Evolutionary conservation across 495 filamentous ascomycete genomes (phyloP), one percentile per base, ranked within the genome.

Genomic region (Endocarpon pusillum): DNA sequence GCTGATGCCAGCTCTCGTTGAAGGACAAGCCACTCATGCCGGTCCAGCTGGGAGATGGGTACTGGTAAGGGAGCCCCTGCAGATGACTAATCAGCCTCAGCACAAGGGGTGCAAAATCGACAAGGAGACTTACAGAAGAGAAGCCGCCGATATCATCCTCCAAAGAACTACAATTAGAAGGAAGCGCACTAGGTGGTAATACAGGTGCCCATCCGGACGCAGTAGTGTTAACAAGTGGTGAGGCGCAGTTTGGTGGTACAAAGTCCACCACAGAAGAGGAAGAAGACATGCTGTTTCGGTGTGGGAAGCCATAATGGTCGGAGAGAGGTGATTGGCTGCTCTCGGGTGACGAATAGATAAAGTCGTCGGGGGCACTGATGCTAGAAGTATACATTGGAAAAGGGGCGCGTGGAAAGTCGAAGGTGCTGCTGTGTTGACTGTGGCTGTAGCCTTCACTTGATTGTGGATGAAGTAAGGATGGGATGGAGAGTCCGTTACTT

Each of bases 31-130:
- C 49, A 42, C 57, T 55, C 21, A 51, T 37, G 35, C 43, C 49
- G 26, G 52, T 49, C 61, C 60, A 66, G 2, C 52, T 50, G 11
- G 55, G 52, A 38, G 52, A 57, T 22, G 55, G 59, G 38, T 61
- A 59, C 29, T 54, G 51, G 40, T 51, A 62, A 14, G 52, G 57
- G n/a, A 57, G 47, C 19, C 45, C 36, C 47, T 57, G 22, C n/a
- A n/a, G n/a, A n/a, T n/a, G n/a, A n/a, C n/a, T n/a, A n/a, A n/a
- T n/a, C n/a, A n/a, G n/a, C n/a, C n/a, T n/a, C n/a, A n/a, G n/a
- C n/a, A n/a, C n/a, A n/a, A n/a, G n/a, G n/a, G n/a, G n/a, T n/a
- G n/a, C n/a, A n/a, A n/a, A n/a, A n/a, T n/a, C n/a, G n/a, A n/a
- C n/a, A n/a, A n/a, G n/a, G n/a, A n/a, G n/a, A n/a, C n/a, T n/a